Base-by-base conservation (phyloP, 192 early-diverging fungal genomes). In the Coemansia sp. region DNA sequence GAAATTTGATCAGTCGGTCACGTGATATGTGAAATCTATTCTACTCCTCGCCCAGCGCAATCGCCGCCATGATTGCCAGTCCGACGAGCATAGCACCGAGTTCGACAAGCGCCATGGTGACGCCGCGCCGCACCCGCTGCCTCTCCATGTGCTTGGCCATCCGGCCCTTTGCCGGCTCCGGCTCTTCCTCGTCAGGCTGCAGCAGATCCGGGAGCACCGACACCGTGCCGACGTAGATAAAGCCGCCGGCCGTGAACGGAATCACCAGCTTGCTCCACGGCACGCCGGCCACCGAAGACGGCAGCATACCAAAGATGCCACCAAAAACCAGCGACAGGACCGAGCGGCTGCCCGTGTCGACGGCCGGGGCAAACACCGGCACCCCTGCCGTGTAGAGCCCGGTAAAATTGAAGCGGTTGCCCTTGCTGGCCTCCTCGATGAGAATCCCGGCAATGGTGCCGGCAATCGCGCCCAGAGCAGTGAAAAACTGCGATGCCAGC, bases 191-290 rank as follows among this genome's bases (percentile, higher is more conserved):
- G 23, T 82, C 72, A 11, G 85, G 81, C 49, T 84, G 76, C 52
- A 92, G 55, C 27, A 93, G 74, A 61, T 91, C 90, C 1, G 90
- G 90, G 34, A 93, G 81, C 2, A 93, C 89, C 28, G 89, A 87
- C 14, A 89, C 90, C 0, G 88, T 89, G 17, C 89, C 90, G 55
- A 93, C 86, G 41, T 93, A 93, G 31, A 93, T 71, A 53, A 93
- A 91, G 19, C 90, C 90, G 26, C 90, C 90, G 0, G 90, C 90
- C 8, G 90, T 89, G 43, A 93, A 89, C 4, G 90, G 90, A 64
- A 92, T 92, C 8, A 92, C 87, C 48, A 89, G 71, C 66, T 91
- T 84, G 47, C 85, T 81, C 70, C 77, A 80, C n/a, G 75, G 68
- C 25, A 87, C 79, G 5, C 79, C 83, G 8, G 86, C 85, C 9